Conservation (phyloP, 768 basidiomycete species). For the Mrakia hoshinonis region DNA sequence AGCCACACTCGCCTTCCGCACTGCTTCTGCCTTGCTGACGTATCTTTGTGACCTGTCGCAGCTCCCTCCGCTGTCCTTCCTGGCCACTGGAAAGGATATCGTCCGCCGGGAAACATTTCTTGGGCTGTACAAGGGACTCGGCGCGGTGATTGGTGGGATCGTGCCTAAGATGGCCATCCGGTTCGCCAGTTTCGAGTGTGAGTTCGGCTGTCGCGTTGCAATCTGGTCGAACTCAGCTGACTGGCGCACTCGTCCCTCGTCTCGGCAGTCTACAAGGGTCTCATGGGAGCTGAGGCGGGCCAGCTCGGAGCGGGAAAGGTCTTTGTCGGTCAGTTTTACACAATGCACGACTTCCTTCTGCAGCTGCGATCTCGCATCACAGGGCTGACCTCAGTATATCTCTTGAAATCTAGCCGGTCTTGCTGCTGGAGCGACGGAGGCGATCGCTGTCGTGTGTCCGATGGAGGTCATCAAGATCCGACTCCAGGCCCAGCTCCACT, state of each 20-base stretch:
- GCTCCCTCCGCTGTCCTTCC: conserved; percentile 86
- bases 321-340: conserved; percentile 61
- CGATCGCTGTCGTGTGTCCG: conserved; percentile 85
- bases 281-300: conserved; percentile 58
- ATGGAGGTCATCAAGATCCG: conserved; percentile 99
- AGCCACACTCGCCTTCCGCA: not conserved
- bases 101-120: conserved; percentile 83
- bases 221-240: not conserved
- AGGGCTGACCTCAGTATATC: not conserved
- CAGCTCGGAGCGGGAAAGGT: conserved; percentile 69
- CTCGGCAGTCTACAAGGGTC: conserved; percentile 56
- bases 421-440: conserved; percentile 91
- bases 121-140: conserved; percentile 94
- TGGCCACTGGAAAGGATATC: conserved; percentile 83
- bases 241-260: not conserved
- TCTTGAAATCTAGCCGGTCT: conserved; percentile 60
- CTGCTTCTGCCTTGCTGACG: too few species aligned
- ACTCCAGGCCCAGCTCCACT: conserved; percentile 94
- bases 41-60: conserved; percentile 37
- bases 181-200: conserved; percentile 89
- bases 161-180: conserved; percentile 99
- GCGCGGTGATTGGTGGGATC: conserved; percentile 91
- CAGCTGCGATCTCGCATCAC: not conserved
- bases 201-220: conserved; percentile 16
- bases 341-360: not conserved